Base-by-base conservation (phyloP, 2,329 filamentous ascomycete species). In the Colletotrichum tabaci region DNA sequence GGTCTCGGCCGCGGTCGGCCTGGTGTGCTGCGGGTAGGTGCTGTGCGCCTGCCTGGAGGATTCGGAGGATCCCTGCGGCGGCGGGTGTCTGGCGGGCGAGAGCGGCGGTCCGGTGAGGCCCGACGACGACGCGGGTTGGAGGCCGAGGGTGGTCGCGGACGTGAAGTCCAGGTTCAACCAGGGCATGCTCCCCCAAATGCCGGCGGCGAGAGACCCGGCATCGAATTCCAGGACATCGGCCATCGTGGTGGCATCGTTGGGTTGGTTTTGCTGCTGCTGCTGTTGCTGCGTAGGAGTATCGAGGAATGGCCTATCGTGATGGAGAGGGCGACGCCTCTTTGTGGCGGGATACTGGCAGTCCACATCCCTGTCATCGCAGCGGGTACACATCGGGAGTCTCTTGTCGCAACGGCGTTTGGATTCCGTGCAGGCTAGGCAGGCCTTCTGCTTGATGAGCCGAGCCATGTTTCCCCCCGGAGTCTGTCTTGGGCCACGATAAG, bases 321-420 rank as follows among this genome's bases (percentile, higher is more conserved):
- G 44, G 3, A 8, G 53, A 21, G 5, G 61, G 18, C 46, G 66
- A 1, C 60, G 69, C n/a, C 66, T 44, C 57, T 72, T 69, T 6
- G 50, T 15, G 13, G 42, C 53, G 3, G 74, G 75, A 42, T 77
- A 78, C 8, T 67, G 47, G 70, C 77, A 77, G 21, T 57, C 23
- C 2, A 78, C 30, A 13, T 75, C 72, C 49, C 72, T 76, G 23
- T 76, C 69, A 10, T 72, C 40, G 53, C 81, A 82, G 21, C 80
- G 77, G 53, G 74, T 75, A 42, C 81, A 82, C 4, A 74, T 66
- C 1, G 80, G 80, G 0, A 76, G 56, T 12, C 74, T 65, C 71
- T 81, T 82, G 55, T 79, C 79, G 72, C 81, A 83, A 65, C 79
- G 78, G n/a, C 81, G 77, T 71, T 83, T 83, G 10, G 80, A 76